Evolutionary conservation across 345 rosid species (phyloP).

Genomic region (Euphorbia peplus): DNA sequence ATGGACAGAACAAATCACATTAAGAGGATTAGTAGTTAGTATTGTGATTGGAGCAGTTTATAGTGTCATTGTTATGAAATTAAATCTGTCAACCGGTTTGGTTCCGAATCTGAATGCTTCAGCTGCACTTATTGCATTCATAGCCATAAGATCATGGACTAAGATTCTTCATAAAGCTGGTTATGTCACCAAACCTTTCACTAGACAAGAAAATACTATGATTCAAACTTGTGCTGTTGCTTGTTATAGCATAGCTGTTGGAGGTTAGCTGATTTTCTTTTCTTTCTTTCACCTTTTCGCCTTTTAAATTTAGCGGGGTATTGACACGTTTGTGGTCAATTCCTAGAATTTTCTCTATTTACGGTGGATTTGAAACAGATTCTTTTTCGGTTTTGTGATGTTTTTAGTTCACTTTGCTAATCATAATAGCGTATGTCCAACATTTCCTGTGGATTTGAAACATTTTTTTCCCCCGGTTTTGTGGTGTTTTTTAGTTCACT

Average conservation of each 20-base stretch:
- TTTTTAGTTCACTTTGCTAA: too few relatives aligned
- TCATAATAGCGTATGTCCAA: too few relatives aligned
- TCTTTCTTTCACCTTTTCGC: too few relatives aligned
- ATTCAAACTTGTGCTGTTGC: conserved; percentile 96
- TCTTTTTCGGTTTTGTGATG: too few relatives aligned
- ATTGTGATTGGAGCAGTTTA: conserved; percentile 61
- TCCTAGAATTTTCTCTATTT: too few relatives aligned
- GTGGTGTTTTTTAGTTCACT: too few relatives aligned
- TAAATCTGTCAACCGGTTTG: conserved; percentile 75
- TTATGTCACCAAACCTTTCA: conserved; percentile 61
- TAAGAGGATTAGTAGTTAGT: conserved; percentile 73
- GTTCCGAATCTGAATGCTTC: conserved; percentile 83
- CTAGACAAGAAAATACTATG: conserved; percentile 90
- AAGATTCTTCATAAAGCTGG: conserved; percentile 68
- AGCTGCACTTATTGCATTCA: conserved; percentile 83
- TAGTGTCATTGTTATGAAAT: conserved; percentile 87
- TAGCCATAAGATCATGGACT: conserved; percentile 76
- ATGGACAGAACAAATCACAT: conserved; percentile 73
- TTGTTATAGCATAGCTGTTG: conserved; percentile 82
- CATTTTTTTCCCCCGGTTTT: too few relatives aligned
- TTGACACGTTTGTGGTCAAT: too few relatives aligned
- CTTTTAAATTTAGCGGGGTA: too few relatives aligned
- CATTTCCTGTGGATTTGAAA: too few relatives aligned
- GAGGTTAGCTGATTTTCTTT: conserved; percentile 50
- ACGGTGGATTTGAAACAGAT: too few relatives aligned